Evolutionary conservation across 192 early-diverging fungal species (phyloP).

Genomic region (Rhizophagus sp.): DNA sequence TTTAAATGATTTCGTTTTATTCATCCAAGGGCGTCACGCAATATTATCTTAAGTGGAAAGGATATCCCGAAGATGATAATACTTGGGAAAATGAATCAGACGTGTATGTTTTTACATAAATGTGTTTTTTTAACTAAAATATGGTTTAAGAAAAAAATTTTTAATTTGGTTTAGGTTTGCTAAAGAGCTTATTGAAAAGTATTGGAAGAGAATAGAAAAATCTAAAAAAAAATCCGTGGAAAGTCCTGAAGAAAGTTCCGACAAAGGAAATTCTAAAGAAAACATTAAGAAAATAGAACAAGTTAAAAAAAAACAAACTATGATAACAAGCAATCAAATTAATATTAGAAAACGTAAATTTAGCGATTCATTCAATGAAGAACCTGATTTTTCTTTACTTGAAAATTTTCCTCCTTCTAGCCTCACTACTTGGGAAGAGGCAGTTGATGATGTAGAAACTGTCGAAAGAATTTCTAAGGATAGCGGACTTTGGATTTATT

Average conservation of each 20-base stretch:
- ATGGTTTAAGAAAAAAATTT: background rate
- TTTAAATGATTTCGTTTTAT: background rate
- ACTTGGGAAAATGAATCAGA: constrained; percentile 63
- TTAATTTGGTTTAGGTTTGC: background rate
- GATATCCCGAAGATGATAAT: constrained; percentile 46
- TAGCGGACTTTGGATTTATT: background rate
- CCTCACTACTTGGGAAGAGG: constrained; percentile 20
- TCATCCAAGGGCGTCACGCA: background rate
- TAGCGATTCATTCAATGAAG: background rate
- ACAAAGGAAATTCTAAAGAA: background rate
- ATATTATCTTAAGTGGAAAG: constrained; percentile 60
- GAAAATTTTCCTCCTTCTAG: background rate
- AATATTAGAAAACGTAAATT: background rate
- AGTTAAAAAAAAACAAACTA: background rate
- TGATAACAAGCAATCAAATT: background rate
- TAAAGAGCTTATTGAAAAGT: constrained; percentile 5
- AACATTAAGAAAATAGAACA: background rate
- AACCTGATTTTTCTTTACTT: constrained; percentile 1
- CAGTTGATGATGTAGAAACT: constrained; percentile 17
- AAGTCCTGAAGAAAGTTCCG: background rate
- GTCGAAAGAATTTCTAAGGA: constrained; percentile 11
- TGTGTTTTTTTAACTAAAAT: background rate
- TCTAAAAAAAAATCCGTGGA: background rate
- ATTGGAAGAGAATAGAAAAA: constrained; percentile 4
- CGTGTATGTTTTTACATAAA: constrained; percentile 27